Percentiles rank a stretch among this genome's conserved stretches.
Evolutionary conservation across 1,284 basidiomycete genomes (phyloP).

Genomic region (Melampsora larici-populina): DNA sequence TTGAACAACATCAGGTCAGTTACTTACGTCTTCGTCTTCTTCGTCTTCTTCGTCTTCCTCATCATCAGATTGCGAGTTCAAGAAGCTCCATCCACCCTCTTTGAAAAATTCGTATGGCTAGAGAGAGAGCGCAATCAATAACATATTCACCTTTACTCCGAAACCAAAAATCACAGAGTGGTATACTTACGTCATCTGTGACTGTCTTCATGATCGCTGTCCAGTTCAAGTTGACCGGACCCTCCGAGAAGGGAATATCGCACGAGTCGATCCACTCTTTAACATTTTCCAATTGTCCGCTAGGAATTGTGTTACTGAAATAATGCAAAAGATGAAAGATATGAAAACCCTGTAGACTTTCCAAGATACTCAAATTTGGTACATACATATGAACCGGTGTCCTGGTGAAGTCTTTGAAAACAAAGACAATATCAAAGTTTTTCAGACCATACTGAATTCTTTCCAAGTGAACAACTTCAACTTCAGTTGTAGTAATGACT

Average conservation of each 20-base stretch:
- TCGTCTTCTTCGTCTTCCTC: conserved; percentile 19
- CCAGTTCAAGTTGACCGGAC: conserved; percentile 98
- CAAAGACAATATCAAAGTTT: conserved; percentile 94
- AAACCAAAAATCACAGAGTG: not conserved
- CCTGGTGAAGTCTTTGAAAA: conserved; percentile 94
- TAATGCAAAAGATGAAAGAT: not conserved
- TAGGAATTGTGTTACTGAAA: conserved; percentile 77
- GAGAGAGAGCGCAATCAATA: too few relatives aligned
- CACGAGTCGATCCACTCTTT: conserved; percentile 99
- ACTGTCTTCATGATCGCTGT: conserved; percentile 87
- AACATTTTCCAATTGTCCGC: conserved; percentile 81
- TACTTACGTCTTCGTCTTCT: conserved; percentile 35
- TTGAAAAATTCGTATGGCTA: conserved; percentile 88
- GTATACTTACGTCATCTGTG: conserved; percentile 66
- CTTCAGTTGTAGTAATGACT: conserved; percentile 87
- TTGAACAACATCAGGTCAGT: not conserved
- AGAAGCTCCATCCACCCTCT: conserved; percentile 90
- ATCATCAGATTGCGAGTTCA: conserved; percentile 53
- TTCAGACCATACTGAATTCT: conserved; percentile 94
- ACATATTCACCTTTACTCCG: not conserved
- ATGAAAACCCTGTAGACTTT: not conserved
- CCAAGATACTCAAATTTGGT: not conserved
- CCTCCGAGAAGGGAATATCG: conserved; percentile 92
- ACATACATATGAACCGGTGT: conserved; percentile 72
- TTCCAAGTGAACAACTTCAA: conserved; percentile 94